A percentile compares a stretch with the other conserved stretches of the same genome.
phyloP scores from a whole-genome alignment of 108 stramenopile genomes.

The Licmophora abbreviata region DNA sequence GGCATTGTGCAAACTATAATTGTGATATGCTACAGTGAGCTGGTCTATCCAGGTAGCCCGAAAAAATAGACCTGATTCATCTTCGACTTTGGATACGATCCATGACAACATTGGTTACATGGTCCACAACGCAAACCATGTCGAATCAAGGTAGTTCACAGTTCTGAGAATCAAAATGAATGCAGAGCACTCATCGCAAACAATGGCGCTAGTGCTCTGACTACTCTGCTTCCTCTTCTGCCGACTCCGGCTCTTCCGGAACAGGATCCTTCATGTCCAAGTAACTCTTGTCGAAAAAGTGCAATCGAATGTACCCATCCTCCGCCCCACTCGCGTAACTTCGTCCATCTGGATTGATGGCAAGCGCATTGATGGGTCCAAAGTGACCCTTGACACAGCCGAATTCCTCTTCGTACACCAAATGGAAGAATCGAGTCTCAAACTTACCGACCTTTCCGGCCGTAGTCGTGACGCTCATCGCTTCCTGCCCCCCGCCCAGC shows the following conservation, averaged over 20 bases:
- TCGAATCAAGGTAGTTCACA: no score
- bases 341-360: slow-evolving; percentile 91
- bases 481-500: slow-evolving; percentile 98
- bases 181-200: no score
- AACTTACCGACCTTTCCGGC: slow-evolving; percentile 97
- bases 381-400: slow-evolving; percentile 98
- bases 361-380: slow-evolving; percentile 98
- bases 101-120: no score
- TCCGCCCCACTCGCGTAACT: slow-evolving; percentile 91
- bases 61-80: no score
- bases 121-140: no score
- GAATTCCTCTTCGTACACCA: slow-evolving; percentile 96
- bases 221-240: slow-evolving; percentile 43
- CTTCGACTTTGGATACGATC: no score
- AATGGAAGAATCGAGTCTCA: slow-evolving; percentile 95
- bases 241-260: slow-evolving; percentile 71
- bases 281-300: slow-evolving; percentile 95
- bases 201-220: no score
- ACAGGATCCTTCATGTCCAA: slow-evolving; percentile 94
- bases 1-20: no score
- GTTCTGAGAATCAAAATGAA: no score
- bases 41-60: no score
- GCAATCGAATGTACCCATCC: slow-evolving; percentile 96
- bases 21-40: no score
- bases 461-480: slow-evolving; percentile 97